Conservation (phyloP, 2,329 filamentous ascomycete genomes). For the Aspergillus japonicus region DNA sequence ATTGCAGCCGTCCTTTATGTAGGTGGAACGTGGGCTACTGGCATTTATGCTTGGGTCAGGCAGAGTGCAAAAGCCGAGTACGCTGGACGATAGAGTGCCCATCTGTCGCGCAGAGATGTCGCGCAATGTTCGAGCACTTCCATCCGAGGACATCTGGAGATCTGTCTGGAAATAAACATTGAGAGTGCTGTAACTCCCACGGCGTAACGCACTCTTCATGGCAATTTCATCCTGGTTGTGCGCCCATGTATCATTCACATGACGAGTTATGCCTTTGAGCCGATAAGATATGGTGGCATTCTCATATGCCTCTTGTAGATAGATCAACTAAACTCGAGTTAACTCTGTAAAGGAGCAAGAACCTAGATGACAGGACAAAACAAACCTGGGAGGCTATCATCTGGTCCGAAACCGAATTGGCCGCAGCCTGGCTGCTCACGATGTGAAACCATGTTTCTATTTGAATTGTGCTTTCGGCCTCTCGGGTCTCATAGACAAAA, state of each 20-base stretch:
- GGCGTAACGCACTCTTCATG: conserved; percentile 55
- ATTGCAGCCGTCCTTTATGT: conserved; percentile 57
- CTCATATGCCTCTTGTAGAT: conserved; percentile 48
- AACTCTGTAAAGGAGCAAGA: neutral
- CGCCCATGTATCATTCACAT: conserved; percentile 57
- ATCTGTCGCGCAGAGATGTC: conserved; percentile 28
- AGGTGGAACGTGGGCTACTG: conserved; percentile 38
- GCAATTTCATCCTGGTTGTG: conserved; percentile 47
- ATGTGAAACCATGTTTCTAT: conserved; percentile 47
- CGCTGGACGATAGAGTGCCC: conserved; percentile 22
- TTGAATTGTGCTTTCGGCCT: conserved; percentile 28
- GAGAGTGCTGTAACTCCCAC: conserved; percentile 54
- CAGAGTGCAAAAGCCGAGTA: conserved; percentile 58
- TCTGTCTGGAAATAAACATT: conserved; percentile 63
- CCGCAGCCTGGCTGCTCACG: conserved; percentile 34
- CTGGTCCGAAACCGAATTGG: conserved; percentile 28
- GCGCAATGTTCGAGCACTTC: conserved; percentile 21
- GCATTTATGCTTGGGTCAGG: conserved; percentile 42
- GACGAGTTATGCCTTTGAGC: conserved; percentile 50
- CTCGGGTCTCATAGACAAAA: conserved; percentile 19
- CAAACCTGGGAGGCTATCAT: conserved; percentile 39
- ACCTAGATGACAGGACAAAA: neutral
- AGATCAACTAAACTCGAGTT: conserved; percentile 25
- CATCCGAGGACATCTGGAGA: conserved; percentile 36
- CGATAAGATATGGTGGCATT: conserved; percentile 50